A percentile compares a stretch with the other conserved stretches of the same genome.
These are phyloP conservation scores for Achlya hypogyna DNA, from an alignment of 352 stramenopile species.

Conservation along the genomic window DNA sequence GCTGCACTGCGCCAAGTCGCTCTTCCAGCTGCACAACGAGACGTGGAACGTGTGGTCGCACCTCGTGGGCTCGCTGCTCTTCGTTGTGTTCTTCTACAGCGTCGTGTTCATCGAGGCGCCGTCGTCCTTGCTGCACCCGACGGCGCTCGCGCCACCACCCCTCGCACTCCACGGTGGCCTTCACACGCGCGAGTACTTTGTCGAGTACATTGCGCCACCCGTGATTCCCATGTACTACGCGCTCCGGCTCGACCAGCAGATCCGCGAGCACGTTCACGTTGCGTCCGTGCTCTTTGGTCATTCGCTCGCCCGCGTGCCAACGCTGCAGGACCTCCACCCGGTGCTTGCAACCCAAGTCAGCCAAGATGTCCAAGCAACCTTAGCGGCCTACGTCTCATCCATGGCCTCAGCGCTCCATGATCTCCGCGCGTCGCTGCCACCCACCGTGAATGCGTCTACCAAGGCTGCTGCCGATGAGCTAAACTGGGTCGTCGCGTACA, in stretches of 20 bases:
- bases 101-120: background rate
- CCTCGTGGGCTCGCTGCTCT: constrained; percentile 77
- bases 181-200: constrained; percentile 32
- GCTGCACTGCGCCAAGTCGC: constrained; percentile 55
- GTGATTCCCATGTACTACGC: constrained; percentile 6
- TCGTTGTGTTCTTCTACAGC: constrained; percentile 28
- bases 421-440: background rate
- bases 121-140: background rate
- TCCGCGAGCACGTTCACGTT: constrained; percentile 55
- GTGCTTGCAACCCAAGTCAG: constrained; percentile 58
- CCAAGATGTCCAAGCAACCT: background rate
- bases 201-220: constrained; percentile 24
- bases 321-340: constrained; percentile 61
- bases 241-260: background rate
- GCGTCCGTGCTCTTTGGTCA: constrained; percentile 69
- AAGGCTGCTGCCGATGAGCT: background rate
- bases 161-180: background rate
- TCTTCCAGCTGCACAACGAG: constrained; percentile 85
- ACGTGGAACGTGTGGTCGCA: constrained; percentile 85
- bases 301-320: constrained; percentile 72
- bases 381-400: background rate
- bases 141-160: background rate
- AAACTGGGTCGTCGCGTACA: constrained; percentile 1
- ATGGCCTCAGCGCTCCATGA: background rate
- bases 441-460: background rate